Percentiles rank a stretch among this genome's conserved stretches.
These are phyloP conservation scores for Moesziomyces sp. DNA, from an alignment of 1,284 basidiomycete genomes.

Conservation along the genomic window DNA sequence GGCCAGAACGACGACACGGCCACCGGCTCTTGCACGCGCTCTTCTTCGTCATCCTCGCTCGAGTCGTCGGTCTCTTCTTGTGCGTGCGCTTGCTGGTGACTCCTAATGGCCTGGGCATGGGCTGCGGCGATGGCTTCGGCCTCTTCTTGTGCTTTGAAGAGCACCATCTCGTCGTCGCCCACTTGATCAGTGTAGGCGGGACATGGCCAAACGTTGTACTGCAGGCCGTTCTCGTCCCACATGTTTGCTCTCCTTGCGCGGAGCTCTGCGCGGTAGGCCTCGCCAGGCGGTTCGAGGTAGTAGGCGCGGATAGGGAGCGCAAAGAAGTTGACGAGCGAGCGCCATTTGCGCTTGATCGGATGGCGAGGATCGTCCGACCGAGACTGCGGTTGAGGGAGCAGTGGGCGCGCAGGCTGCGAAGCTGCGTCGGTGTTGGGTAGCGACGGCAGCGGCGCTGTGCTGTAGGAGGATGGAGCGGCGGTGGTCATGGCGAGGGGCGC, in stretches of 20 bases:
- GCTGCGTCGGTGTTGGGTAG: not conserved
- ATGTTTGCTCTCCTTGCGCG: constrained; percentile 3
- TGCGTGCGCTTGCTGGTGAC: constrained; percentile 1
- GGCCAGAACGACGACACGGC: not conserved
- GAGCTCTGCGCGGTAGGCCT: constrained; percentile 22
- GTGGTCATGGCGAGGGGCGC: not conserved
- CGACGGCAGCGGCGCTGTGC: not conserved
- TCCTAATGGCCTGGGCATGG: constrained; percentile 3
- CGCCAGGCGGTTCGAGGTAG: constrained; percentile 38
- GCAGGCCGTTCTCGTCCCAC: constrained; percentile 19
- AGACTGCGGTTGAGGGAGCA: constrained; percentile 7
- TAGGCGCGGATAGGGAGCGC: constrained; percentile 49
- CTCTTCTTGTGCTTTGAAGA: constrained; percentile 46
- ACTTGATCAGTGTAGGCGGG: constrained; percentile 42
- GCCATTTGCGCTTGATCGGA: constrained; percentile 45
- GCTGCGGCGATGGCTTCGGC: constrained; percentile 18
- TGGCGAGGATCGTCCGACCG: constrained; percentile 6
- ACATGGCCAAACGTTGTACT: constrained; percentile 16
- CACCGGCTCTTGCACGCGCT: constrained; percentile 1
- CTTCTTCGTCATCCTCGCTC: constrained; percentile 4
- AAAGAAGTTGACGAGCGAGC: constrained; percentile 45
- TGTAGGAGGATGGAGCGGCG: not conserved
- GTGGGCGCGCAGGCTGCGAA: constrained; percentile 6
- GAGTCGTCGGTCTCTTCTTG: constrained; percentile 5
- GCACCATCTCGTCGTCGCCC: constrained; percentile 49